Percentiles rank a stretch among this genome's conserved stretches.
Evolutionary conservation across 352 stramenopile genomes (phyloP).

Genomic region (Thraustochytrium sp.): DNA sequence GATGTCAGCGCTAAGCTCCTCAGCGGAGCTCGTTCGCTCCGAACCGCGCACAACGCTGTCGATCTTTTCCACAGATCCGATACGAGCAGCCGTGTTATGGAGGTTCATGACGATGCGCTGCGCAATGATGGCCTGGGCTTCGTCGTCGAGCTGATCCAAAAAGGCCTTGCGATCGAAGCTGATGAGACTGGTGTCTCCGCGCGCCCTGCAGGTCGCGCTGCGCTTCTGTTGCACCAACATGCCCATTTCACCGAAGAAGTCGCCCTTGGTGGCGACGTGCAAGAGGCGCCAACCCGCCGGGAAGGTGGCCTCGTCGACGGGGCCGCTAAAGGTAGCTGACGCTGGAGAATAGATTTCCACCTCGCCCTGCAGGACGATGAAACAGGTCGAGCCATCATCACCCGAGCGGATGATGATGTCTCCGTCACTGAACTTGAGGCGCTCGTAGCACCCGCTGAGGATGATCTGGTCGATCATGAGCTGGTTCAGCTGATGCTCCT

Average conservation of each 20-base stretch:
- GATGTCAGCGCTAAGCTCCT: too few species aligned
- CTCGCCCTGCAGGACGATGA: conserved; percentile 3
- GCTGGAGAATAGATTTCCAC: conserved; percentile 21
- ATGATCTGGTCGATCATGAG: conserved; percentile 38
- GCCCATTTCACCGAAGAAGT: conserved; percentile 32
- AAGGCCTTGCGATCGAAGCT: not conserved
- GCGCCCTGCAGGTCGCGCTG: not conserved
- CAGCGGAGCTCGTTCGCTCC: not conserved
- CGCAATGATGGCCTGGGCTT: not conserved
- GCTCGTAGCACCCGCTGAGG: not conserved
- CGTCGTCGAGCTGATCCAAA: not conserved
- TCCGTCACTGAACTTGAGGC: not conserved
- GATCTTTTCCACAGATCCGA: not conserved
- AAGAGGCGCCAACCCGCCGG: not conserved
- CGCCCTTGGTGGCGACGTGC: not conserved
- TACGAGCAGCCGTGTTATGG: not conserved
- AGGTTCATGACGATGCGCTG: not conserved
- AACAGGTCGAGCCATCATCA: conserved; percentile 5
- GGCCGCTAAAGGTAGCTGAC: not conserved
- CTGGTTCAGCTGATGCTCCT: conserved; percentile 14
- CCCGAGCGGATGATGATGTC: conserved; percentile 30
- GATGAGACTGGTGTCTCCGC: not conserved
- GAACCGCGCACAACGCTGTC: not conserved
- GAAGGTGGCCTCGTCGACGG: not conserved
- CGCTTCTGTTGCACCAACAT: conserved; percentile 7